Evolutionary conservation across 2,329 filamentous ascomycete genomes (phyloP).

Genomic region (Colletotrichum graminicola): DNA sequence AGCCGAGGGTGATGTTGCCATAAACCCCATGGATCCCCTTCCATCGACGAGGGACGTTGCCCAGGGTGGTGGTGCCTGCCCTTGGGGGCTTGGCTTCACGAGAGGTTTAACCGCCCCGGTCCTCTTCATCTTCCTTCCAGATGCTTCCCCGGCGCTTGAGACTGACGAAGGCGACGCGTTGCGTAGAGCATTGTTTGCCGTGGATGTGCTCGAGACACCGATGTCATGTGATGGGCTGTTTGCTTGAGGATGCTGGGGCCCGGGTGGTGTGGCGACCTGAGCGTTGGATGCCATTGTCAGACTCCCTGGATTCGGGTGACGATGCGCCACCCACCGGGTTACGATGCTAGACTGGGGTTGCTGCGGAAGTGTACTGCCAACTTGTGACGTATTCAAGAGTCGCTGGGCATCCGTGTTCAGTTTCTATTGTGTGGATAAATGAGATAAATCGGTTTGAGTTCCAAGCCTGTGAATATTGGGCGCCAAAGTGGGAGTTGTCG

Average conservation of each 20-base stretch:
- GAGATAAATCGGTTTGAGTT: background rate
- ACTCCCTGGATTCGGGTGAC: conserved; percentile 2
- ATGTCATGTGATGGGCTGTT: background rate
- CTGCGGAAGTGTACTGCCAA: background rate
- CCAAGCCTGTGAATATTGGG: background rate
- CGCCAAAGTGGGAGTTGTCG: background rate
- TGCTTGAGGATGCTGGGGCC: background rate
- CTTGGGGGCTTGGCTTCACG: conserved; percentile 11
- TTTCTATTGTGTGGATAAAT: too few relatives aligned
- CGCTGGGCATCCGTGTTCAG: background rate
- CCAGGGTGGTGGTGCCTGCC: conserved; percentile 28
- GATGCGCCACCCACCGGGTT: background rate
- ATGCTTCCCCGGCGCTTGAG: conserved; percentile 24
- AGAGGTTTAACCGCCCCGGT: conserved; percentile 24
- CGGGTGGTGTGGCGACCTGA: conserved; percentile 3
- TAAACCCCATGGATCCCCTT: background rate
- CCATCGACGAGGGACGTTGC: conserved; percentile 21
- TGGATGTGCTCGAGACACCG: background rate
- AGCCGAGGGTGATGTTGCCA: background rate
- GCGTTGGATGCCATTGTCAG: conserved; percentile 22
- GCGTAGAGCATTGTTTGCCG: conserved; percentile 5
- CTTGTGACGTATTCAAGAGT: background rate
- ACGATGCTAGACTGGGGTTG: background rate
- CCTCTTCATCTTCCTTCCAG: conserved; percentile 34
- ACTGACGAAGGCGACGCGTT: conserved; percentile 18